A percentile compares a stretch with the other conserved stretches of the same genome.
Conservation (phyloP, 208 protist genomes). For the Porcisia hertigi region DNA sequence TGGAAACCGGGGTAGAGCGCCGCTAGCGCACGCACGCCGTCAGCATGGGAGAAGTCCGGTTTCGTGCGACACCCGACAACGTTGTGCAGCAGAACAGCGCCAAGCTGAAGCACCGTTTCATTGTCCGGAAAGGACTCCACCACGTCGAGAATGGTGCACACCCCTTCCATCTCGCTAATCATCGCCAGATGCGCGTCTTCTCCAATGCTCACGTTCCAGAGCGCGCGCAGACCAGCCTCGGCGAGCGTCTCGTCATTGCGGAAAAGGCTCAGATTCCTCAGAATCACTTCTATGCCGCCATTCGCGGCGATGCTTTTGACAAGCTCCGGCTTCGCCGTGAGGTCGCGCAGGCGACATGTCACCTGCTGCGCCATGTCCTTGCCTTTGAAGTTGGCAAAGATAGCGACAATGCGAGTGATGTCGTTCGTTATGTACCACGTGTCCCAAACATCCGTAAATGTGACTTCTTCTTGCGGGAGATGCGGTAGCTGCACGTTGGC, state of each 20-base stretch:
- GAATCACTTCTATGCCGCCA: conserved; percentile 64
- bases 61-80: conserved; percentile 40
- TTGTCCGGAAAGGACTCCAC: conserved; percentile 70
- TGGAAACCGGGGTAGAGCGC: conserved; percentile 58
- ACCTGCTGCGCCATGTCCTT: conserved; percentile 58
- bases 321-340: conserved; percentile 45
- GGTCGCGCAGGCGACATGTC: conserved; percentile 67
- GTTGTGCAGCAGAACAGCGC: conserved; percentile 79
- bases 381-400: conserved; percentile 79
- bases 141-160: conserved; percentile 48
- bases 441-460: conserved; percentile 85
- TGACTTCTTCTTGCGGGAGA: conserved; percentile 55
- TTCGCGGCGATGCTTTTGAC: conserved; percentile 53
- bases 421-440: conserved; percentile 87
- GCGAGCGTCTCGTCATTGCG: conserved; percentile 59
- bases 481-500: conserved; percentile 74
- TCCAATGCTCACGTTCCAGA: conserved; percentile 85
- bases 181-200: conserved; percentile 39
- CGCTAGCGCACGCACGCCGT: conserved; percentile 43
- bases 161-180: conserved; percentile 53
- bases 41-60: conserved; percentile 39
- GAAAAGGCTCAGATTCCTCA: conserved; percentile 59
- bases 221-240: conserved; percentile 54
- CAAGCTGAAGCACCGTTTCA: conserved; percentile 68
- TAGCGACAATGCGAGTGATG: conserved; percentile 69